Evolutionary conservation across 2,329 filamentous ascomycete genomes (phyloP), one percentile per base, ranked within the genome.

Genomic region (Fusarium penzigii): DNA sequence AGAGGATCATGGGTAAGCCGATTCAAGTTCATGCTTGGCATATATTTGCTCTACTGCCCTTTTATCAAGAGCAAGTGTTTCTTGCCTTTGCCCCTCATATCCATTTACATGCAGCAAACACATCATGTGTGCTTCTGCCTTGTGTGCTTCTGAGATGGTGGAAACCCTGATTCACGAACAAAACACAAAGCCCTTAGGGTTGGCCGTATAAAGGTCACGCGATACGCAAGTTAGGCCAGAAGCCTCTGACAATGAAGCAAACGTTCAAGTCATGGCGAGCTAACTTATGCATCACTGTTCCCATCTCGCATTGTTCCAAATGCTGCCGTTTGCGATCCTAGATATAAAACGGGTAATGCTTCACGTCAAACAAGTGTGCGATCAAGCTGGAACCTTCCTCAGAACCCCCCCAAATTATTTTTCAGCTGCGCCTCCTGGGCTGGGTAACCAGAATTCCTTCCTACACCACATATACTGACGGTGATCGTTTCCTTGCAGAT

Each of bases 1-100:
- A 10, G 56, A 58, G 50, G 63, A 64, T 29, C 61, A 62, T 44
- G 55, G 53, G 63, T 65, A 46, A 49, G 56, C 52, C 25, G 6
- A 13, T 49, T 16, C 16, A 39, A 13, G 10, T 20, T 16, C 39
- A 43, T 17, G 8, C 17, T 29, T 38, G 17, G 16, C 48, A 16
- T 34, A 16, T 20, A 13, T 43, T 20, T 25, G 20, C 20, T 25
- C 20, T 25, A 7, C 20, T 5, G 5, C 20, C 7, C 7, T 25
- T 25, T 25, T 25, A 25, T 25, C 20, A 25, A 25, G 20, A 25
- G 20, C 20, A 7, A 25, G 20, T 25, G 20, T 7, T 25, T 25
- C 20, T 25, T 25, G 20, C 20, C 7, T 5, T 4, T 25, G 20
- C 20, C 20, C 20, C 20, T 25, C 20, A 25, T 25, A 4, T 25